phyloP scores from a whole-genome alignment of 495 filamentous ascomycete genomes.

The Annulohypoxylon stygium region DNA sequence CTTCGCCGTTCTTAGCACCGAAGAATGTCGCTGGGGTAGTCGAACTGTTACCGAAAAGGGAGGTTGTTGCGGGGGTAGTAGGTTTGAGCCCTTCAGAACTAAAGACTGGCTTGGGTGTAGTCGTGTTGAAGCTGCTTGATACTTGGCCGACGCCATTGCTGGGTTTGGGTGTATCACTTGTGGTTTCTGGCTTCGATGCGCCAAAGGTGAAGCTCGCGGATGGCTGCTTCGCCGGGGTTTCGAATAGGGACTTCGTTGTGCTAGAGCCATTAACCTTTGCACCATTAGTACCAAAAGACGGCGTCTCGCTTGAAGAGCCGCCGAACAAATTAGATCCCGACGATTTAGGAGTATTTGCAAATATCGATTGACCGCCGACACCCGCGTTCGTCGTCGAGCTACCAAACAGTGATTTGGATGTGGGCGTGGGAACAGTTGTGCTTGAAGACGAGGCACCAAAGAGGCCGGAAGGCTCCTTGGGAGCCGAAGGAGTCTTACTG shows the following conservation, averaged over 20 bases:
- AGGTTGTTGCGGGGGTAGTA: slow-evolving; percentile 23
- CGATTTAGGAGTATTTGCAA: slow-evolving; percentile 18
- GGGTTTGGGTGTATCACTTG: slow-evolving; percentile 12
- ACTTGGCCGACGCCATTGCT: slow-evolving; percentile 21
- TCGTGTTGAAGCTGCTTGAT: slow-evolving; percentile 31
- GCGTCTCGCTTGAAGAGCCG: slow-evolving; percentile 29
- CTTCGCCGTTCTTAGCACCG: slow-evolving; percentile 46
- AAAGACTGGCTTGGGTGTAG: slow-evolving; percentile 50
- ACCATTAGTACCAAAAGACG: slow-evolving; percentile 20
- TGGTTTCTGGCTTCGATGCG: slow-evolving; percentile 18
- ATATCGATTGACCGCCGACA: slow-evolving; percentile 10
- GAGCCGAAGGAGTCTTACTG: slow-evolving; percentile 39
- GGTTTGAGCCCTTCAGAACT: slow-evolving; percentile 41
- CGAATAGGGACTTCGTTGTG: slow-evolving; percentile 41
- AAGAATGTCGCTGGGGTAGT: slow-evolving; percentile 27
- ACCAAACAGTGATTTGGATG: slow-evolving; percentile 28
- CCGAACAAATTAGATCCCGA: slow-evolving; percentile 50
- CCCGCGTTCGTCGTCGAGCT: slow-evolving; percentile 6
- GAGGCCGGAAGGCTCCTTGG: slow-evolving; percentile 30
- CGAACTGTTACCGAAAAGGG: slow-evolving; percentile 50
- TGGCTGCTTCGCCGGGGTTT: slow-evolving; percentile 31
- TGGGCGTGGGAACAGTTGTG: slow-evolving; percentile 22
- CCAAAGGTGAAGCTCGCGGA: slow-evolving; percentile 57
- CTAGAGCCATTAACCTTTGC: slow-evolving; percentile 32
- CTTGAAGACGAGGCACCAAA: slow-evolving; percentile 49